These are phyloP conservation scores for Amanita brunnescens DNA, from an alignment of 768 basidiomycete genomes.

Conservation along the genomic window DNA sequence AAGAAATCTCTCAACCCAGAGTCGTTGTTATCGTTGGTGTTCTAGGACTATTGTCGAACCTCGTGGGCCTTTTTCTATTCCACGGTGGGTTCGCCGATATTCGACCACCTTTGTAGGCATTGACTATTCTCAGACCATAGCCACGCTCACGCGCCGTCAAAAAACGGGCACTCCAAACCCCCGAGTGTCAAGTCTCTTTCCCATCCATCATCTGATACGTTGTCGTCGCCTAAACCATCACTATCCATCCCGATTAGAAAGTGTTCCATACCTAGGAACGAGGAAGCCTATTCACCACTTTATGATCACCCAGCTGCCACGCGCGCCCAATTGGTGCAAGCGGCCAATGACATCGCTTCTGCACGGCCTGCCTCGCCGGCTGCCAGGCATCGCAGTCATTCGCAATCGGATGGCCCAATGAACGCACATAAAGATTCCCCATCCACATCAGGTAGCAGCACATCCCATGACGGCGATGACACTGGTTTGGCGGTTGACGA, in stretches of 20 bases:
- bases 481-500: conserved; percentile 20
- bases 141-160: conserved; percentile 46
- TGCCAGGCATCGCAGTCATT: conserved; percentile 16
- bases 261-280: conserved; percentile 1
- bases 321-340: conserved; percentile 66
- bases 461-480: conserved; percentile 1
- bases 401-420: conserved; percentile 12
- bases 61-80: conserved; percentile 91
- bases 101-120: neutral
- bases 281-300: conserved; percentile 47
- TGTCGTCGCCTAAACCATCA: neutral
- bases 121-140: conserved; percentile 51
- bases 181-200: conserved; percentile 27
- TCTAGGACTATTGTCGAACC: conserved; percentile 83
- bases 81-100: conserved; percentile 52
- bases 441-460: neutral
- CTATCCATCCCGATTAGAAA: conserved; percentile 4
- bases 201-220: conserved; percentile 11
- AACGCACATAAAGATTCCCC: neutral
- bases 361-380: conserved; percentile 40
- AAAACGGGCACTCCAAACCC: conserved; percentile 29
- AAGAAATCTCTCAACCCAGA: conserved; percentile 84
- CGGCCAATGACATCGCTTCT: conserved; percentile 72
- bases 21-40: conserved; percentile 87
- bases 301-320: conserved; percentile 71